Conservation (phyloP, 2,329 filamentous ascomycete genomes). For the Claviceps maximensis region DNA sequence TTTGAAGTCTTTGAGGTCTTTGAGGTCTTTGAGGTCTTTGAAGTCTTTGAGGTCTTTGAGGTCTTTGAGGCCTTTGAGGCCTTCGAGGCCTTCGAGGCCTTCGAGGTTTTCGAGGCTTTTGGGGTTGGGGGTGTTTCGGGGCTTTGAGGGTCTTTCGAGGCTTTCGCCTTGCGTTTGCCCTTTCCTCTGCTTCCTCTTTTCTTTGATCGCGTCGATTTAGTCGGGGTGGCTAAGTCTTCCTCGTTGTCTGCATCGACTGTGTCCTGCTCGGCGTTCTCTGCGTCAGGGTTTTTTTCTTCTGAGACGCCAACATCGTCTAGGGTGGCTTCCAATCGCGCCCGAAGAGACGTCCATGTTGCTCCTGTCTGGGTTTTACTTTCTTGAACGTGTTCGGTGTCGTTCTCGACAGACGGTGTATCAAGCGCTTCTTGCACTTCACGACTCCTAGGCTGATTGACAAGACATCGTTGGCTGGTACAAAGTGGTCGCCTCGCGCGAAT, state of each 20-base stretch:
- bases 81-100: no score
- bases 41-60: no score
- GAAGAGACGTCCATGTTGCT: conserved; percentile 18
- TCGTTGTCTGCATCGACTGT: neutral
- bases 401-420: neutral
- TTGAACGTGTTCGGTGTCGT: neutral
- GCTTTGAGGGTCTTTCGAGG: no score
- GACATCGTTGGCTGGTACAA: neutral
- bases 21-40: no score
- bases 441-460: neutral
- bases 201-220: neutral
- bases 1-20: no score
- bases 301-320: neutral
- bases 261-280: conserved; percentile 4
- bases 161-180: conserved; percentile 4
- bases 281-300: neutral
- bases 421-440: neutral
- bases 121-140: no score
- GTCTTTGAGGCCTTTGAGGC: no score
- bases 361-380: conserved; percentile 4
- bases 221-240: neutral
- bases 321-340: conserved; percentile 13
- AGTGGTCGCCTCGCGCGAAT: neutral
- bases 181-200: neutral
- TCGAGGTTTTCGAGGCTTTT: no score